phyloP scores from a whole-genome alignment of 345 rosid species.

The Alliaria petiolata region DNA sequence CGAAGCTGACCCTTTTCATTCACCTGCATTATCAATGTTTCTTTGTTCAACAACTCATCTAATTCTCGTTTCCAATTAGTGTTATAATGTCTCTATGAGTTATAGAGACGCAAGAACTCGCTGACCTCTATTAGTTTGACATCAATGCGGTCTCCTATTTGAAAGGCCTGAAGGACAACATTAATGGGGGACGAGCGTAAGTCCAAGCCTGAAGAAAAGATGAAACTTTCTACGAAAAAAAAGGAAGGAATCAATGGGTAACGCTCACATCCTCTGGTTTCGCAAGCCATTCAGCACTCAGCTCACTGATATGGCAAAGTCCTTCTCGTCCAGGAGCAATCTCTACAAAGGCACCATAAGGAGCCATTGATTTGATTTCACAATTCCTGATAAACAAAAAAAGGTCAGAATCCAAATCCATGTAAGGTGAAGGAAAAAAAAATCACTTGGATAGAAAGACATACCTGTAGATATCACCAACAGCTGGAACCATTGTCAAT shows the following conservation, averaged over 20 bases:
- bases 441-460: background rate
- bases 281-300: constrained; percentile 79
- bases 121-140: constrained; percentile 94
- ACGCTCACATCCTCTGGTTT: constrained; percentile 92
- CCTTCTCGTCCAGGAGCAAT: constrained; percentile 97
- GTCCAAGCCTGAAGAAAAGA: background rate
- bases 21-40: constrained; percentile 47
- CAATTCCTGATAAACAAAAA: constrained; percentile 55
- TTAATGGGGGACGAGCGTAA: too few relatives aligned
- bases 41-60: constrained; percentile 19
- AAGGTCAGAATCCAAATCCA: constrained; percentile 17
- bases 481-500: constrained; percentile 77
- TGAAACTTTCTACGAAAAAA: background rate
- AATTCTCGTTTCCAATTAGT: background rate
- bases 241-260: background rate
- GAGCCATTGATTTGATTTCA: constrained; percentile 84
- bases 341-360: constrained; percentile 95
- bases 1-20: constrained; percentile 96
- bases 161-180: constrained; percentile 54
- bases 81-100: background rate
- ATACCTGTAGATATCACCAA: constrained; percentile 89
- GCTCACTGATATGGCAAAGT: constrained; percentile 97
- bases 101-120: constrained; percentile 3
- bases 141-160: constrained; percentile 88
- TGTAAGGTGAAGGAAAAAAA: background rate